phyloP scores from a whole-genome alignment of 108 stramenopile species.

The Nannochloropsis gaditana region DNA sequence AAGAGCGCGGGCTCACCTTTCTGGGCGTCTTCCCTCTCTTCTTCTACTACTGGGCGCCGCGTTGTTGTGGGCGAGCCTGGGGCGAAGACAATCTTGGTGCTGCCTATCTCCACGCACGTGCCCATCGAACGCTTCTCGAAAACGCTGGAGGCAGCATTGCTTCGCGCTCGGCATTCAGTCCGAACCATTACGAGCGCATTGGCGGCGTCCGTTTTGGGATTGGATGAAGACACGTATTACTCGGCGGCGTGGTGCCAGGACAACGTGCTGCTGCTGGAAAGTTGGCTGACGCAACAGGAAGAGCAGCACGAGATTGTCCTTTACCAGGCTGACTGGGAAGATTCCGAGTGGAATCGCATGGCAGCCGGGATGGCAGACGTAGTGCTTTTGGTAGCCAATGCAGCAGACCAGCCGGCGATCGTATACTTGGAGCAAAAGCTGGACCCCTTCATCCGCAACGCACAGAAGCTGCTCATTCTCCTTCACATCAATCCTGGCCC shows the following conservation, averaged over 20 bases:
- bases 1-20: background rate
- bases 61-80: background rate
- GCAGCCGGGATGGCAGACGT: slow-evolving; percentile 23
- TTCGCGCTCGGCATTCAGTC: background rate
- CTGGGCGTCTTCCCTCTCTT: background rate
- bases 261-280: slow-evolving; percentile 12
- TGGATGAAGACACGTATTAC: slow-evolving; percentile 15
- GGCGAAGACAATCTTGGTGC: background rate
- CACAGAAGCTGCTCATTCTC: slow-evolving; percentile 25
- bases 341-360: slow-evolving; percentile 34
- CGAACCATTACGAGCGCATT: background rate
- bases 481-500: slow-evolving; percentile 20
- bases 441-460: slow-evolving; percentile 22
- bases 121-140: background rate
- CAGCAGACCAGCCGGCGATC: slow-evolving; percentile 30
- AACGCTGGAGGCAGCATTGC: background rate
- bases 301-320: slow-evolving; percentile 36
- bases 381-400: slow-evolving; percentile 32
- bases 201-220: background rate
- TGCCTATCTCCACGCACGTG: background rate
- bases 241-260: background rate
- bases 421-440: slow-evolving; percentile 26
- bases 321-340: slow-evolving; percentile 34
- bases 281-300: slow-evolving; percentile 33
- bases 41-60: background rate